Conservation (phyloP, 768 basidiomycete species). For the Boletus bicolor region DNA sequence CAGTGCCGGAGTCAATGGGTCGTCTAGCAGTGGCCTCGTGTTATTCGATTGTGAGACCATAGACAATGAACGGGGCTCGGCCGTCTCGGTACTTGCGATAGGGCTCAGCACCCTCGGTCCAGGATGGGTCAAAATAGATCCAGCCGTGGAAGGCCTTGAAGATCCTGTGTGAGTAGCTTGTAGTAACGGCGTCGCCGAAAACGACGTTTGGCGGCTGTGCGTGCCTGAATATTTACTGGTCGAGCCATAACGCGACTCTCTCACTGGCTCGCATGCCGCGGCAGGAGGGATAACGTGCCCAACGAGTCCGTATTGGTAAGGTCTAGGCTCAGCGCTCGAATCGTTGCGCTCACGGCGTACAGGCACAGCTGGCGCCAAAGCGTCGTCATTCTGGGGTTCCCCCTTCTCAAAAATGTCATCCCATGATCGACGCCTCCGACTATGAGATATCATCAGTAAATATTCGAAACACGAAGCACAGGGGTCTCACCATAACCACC, state of each 20-base stretch:
- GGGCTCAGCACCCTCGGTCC: constrained; percentile 7
- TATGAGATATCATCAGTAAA: constrained; percentile 21
- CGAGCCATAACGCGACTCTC: constrained; percentile 32
- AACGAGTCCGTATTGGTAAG: constrained; percentile 63
- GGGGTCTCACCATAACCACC: constrained; percentile 47
- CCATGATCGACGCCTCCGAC: constrained; percentile 46
- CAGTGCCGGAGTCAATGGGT: neutral
- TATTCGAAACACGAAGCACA: constrained; percentile 2
- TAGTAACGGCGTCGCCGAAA: constrained; percentile 25
- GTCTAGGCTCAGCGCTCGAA: constrained; percentile 42
- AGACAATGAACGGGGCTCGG: constrained; percentile 19
- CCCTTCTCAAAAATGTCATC: constrained; percentile 53
- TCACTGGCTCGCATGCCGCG: constrained; percentile 30
- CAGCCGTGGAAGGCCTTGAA: constrained; percentile 44
- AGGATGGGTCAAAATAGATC: constrained; percentile 36
- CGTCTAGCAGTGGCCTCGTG: constrained; percentile 7
- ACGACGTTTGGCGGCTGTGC: constrained; percentile 26
- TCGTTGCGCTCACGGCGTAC: constrained; percentile 24
- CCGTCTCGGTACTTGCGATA: constrained; percentile 4
- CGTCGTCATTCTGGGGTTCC: constrained; percentile 22
- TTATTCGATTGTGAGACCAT: constrained; percentile 17
- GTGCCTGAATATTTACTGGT: constrained; percentile 19
- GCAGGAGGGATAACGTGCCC: constrained; percentile 38
- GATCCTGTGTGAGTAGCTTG: constrained; percentile 12
- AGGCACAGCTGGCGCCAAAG: constrained; percentile 16